Evolutionary conservation across 1,284 basidiomycete genomes (phyloP), one percentile per base, ranked within the genome.

Genomic region (Fomitopsis schrenkii): DNA sequence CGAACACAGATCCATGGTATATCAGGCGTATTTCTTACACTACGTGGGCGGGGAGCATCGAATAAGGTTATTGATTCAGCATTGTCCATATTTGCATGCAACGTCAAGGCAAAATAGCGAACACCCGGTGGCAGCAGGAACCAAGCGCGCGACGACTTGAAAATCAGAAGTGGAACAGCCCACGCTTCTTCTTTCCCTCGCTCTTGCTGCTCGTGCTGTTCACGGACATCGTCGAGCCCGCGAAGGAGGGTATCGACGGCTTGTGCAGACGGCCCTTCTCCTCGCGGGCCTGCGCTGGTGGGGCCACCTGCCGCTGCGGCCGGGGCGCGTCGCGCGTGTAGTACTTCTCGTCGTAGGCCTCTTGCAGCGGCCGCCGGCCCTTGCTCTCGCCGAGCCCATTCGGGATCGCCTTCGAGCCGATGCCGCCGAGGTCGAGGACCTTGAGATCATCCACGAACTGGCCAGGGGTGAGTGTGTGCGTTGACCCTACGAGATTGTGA

Each of bases 361-460:
- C 87, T 76, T 87, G 93, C 74, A 80, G 85, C 10, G 82, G 76
- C 59, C 81, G 79, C 50, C 76, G 77, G 35, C 80, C 83, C 62
- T 69, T 77, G 36, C 76, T 74, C 28, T 87, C 82, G n/a, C 82
- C 76, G 19, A 92, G 69, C 7, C 91, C 92, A 65, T 92, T 91
- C 0, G 94, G 94, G 40, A 88, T 75, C 61, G 81, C 83, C 70
- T 77, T 84, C 59, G 85, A 95, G 64, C 84, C 94, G 62, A 83
- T 85, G 57, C 88, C 94, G 57, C 79, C 86, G n/a, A 92, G 77
- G 59, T 91, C 93, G 22, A 98, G 80, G 17, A 90, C 86, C 71
- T 93, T 91, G 62, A 98, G 79, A 70, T 96, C 93, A 62, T 93
- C 90, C 57, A 97, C 80, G 72, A 97, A 98, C 35, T 84, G 77